These are phyloP conservation scores for Aspergillus puulaauensis DNA, from an alignment of 2,329 filamentous ascomycete genomes.

Conservation along the genomic window DNA sequence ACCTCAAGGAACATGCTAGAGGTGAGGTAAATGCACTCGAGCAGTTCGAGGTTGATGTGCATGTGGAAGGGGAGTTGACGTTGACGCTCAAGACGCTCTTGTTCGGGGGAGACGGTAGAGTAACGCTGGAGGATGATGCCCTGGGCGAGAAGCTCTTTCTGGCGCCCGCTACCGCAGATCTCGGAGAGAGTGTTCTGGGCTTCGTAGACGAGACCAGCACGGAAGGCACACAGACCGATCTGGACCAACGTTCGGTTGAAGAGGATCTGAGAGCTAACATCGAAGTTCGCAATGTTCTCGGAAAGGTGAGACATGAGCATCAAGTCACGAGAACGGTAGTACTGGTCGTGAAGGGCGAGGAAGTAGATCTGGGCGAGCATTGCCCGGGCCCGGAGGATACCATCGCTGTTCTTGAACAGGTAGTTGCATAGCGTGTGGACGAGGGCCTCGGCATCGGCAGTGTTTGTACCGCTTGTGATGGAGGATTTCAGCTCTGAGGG, in stretches of 20 bases:
- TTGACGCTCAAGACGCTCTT: slow-evolving; percentile 95
- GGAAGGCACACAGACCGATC: slow-evolving; percentile 97
- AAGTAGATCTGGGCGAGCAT: slow-evolving; percentile 99
- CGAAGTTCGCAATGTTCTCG: slow-evolving; percentile 94
- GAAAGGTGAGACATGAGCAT: slow-evolving; percentile 99
- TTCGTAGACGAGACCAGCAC: slow-evolving; percentile 93
- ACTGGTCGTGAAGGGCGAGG: slow-evolving; percentile 93
- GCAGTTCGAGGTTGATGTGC: slow-evolving; percentile 98
- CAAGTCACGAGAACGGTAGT: slow-evolving; percentile 97
- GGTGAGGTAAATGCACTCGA: slow-evolving; percentile 97
- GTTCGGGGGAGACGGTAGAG: slow-evolving; percentile 92
- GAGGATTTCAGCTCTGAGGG: slow-evolving; percentile 69
- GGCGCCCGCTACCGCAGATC: slow-evolving; percentile 93
- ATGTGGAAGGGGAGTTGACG: slow-evolving; percentile 99
- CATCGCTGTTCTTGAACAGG: slow-evolving; percentile 90
- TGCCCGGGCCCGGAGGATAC: slow-evolving; percentile 90
- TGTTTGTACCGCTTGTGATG: slow-evolving; percentile 72
- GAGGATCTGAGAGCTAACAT: slow-evolving; percentile 94
- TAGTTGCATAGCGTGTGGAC: slow-evolving; percentile 91
- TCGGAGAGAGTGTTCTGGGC: slow-evolving; percentile 97
- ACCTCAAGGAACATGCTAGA: slow-evolving; percentile 99
- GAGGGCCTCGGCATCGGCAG: slow-evolving; percentile 67
- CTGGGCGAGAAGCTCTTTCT: slow-evolving; percentile 97
- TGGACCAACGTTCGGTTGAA: slow-evolving; percentile 98
- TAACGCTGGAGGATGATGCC: slow-evolving; percentile 98